Evolutionary conservation across 805 yeast genomes (phyloP), one percentile per base, ranked within the genome.

Genomic region (Metschnikowia shivogae): DNA sequence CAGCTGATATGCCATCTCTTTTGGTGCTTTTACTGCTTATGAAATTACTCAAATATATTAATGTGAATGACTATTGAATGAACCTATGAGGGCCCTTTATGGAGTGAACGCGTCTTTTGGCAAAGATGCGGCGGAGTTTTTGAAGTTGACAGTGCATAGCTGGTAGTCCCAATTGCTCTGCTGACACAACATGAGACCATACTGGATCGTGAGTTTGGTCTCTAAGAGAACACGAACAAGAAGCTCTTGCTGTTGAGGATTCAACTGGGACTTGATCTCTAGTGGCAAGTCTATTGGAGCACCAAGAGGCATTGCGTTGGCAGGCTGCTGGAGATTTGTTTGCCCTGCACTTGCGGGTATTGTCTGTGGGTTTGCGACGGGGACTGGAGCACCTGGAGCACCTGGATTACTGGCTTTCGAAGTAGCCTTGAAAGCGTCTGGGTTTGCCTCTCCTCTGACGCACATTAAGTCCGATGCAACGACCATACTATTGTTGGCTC

Each of bases 151-250:
- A 11, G 80, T 68, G 24, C 96, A 90, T 43, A 70, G 74, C 24
- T 78, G 81, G 54, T 80, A 82, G 62, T 86, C 84, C 90, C 95
- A 90, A 44, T 78, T 76, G 57, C 96, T 88, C 63, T 89, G 96
- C 61, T 89, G 89, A 46, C 89, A 84, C 33, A 93, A 74, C 86
- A 90, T 79, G 24, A 81, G 67, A 0, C 92, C 86, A 62, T 82
- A 90, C 56, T 86, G 86, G n/a, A 86, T 71, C 53, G 78, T 89
- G 54, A 90, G 70, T 39, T 81, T 80, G 0, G 97, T 90, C 50
- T 84, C 87, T 24, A 75, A 62, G 65, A 84, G 78, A 20, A 92
- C 66, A 56, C 77, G 83, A 19, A 77, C 74, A 13, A 87, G 73
- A 5, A 88, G 63, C 45, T 81, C 83, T 50, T 83, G 80, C 60